Evolutionary conservation across 1,139 yeast species (phyloP).

Genomic region (Debaryomycetaceae sp.): DNA sequence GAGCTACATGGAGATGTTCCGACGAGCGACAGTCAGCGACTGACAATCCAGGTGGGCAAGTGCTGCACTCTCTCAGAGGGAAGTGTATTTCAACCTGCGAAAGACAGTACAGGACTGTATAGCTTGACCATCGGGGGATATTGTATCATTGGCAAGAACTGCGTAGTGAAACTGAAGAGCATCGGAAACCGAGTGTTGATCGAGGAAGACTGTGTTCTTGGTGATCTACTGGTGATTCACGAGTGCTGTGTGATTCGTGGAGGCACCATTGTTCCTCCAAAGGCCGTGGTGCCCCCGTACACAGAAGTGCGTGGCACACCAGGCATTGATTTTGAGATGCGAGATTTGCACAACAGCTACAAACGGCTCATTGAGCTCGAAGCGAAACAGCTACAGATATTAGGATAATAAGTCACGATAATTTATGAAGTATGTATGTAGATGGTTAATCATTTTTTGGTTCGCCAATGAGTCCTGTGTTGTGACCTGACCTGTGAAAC

Average conservation of each 20-base stretch:
- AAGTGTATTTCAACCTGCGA: conserved; percentile 21
- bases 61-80: conserved; percentile 38
- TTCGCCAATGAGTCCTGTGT: conserved; percentile 16
- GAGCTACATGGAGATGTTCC: conserved; percentile 20
- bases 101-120: conserved; percentile 6
- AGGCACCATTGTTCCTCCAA: conserved; percentile 51
- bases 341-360: conserved; percentile 35
- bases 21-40: conserved; percentile 19
- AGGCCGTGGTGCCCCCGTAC: conserved; percentile 58
- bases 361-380: conserved; percentile 40
- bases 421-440: background rate
- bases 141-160: conserved; percentile 47
- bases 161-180: conserved; percentile 40
- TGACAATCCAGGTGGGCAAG: conserved; percentile 52
- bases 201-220: conserved; percentile 38
- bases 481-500: background rate
- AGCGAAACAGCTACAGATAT: conserved; percentile 34
- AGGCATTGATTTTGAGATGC: conserved; percentile 26
- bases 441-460: conserved; percentile 13
- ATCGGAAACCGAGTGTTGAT: conserved; percentile 59
- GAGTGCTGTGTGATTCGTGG: conserved; percentile 58
- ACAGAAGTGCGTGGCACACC: conserved; percentile 47
- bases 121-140: conserved; percentile 48
- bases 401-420: conserved; percentile 11
- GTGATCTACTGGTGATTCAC: conserved; percentile 49